phyloP scores from a whole-genome alignment of 805 yeast species.

The Saccharomycopsis fodiens region DNA sequence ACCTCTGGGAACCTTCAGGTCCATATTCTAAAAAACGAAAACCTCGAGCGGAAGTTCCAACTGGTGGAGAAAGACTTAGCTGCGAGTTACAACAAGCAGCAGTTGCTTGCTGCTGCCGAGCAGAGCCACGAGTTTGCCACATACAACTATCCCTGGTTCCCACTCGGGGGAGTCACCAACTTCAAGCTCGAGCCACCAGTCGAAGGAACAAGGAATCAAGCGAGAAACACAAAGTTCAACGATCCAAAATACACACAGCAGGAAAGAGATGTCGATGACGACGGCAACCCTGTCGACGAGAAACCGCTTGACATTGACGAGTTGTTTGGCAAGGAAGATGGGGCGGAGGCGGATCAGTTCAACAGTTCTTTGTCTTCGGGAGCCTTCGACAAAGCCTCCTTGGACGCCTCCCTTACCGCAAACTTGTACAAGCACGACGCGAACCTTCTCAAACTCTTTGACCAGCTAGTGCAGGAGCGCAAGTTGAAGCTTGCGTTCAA shows the following conservation, averaged over 20 bases:
- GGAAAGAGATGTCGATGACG: background rate
- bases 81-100: background rate
- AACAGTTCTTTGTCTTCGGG: constrained; percentile 1
- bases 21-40: constrained; percentile 12
- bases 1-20: constrained; percentile 11
- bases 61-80: constrained; percentile 8
- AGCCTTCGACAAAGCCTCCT: constrained; percentile 1
- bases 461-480: constrained; percentile 3
- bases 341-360: constrained; percentile 4
- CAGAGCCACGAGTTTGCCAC: constrained; percentile 8
- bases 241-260: constrained; percentile 9
- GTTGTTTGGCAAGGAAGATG: constrained; percentile 6
- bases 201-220: background rate
- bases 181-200: constrained; percentile 10
- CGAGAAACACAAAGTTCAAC: constrained; percentile 15
- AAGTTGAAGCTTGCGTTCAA: constrained; percentile 14
- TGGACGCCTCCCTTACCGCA: background rate
- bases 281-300: background rate
- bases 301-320: constrained; percentile 1
- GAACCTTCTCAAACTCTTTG: constrained; percentile 11
- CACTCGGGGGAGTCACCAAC: constrained; percentile 13
- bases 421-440: constrained; percentile 9
- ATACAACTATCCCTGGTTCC: constrained; percentile 19
- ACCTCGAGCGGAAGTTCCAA: constrained; percentile 9
- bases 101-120: background rate